Conservation (phyloP, 1,139 yeast species). For the Candida tetrigidarum region DNA sequence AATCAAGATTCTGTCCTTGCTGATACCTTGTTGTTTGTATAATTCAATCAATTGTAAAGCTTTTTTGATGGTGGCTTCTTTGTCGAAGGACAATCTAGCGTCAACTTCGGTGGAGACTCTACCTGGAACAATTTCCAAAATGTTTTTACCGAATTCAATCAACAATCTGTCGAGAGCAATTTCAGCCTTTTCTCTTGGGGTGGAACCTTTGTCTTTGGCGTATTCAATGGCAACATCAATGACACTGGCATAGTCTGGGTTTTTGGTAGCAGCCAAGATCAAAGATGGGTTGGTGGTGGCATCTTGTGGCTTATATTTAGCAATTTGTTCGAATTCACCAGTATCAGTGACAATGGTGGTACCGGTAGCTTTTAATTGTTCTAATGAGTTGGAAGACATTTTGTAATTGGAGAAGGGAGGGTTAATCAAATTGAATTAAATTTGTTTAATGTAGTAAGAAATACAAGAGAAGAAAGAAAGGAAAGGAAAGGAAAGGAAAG, state of each 20-base stretch:
- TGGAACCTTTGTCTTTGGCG: conserved; percentile 69
- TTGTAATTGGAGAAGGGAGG: neutral
- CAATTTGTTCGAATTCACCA: conserved; percentile 98
- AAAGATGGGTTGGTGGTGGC: conserved; percentile 99
- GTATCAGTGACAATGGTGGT: conserved; percentile 98
- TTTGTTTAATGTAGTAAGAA: conserved; percentile 1
- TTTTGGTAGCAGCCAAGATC: conserved; percentile 94
- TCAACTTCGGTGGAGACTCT: conserved; percentile 99
- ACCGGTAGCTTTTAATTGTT: conserved; percentile 92
- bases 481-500: neutral
- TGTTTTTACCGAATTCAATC: conserved; percentile 95
- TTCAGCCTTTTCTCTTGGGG: conserved; percentile 54
- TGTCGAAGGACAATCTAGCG: conserved; percentile 96
- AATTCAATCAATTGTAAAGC: conserved; percentile 86
- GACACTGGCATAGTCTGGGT: conserved; percentile 85
- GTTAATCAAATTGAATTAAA: neutral
- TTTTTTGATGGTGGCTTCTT: conserved; percentile 89
- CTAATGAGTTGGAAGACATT: conserved; percentile 67
- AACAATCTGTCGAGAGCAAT: conserved; percentile 89
- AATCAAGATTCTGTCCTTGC: conserved; percentile 88
- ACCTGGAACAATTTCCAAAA: conserved; percentile 95
- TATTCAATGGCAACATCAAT: conserved; percentile 90
- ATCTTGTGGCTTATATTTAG: conserved; percentile 98
- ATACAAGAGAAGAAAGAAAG: neutral
- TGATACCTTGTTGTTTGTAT: conserved; percentile 82